These are phyloP conservation scores for Thinopyrum elongatum DNA, from an alignment of 176 grass and related monocot genomes.

Conservation along the genomic window DNA sequence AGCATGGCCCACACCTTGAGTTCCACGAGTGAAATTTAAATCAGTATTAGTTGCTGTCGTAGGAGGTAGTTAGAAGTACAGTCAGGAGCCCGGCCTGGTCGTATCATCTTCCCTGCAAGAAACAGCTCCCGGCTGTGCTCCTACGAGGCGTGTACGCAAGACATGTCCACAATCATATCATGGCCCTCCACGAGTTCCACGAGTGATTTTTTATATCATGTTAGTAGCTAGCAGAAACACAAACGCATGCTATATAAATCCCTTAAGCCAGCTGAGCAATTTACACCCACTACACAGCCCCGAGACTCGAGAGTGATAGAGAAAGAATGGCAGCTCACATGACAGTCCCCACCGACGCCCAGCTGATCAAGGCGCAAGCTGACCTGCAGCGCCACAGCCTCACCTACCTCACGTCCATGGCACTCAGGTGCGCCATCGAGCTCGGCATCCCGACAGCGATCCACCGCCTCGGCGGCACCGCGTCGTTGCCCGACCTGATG, in stretches of 20 bases:
- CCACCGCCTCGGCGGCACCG: background rate
- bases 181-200: background rate
- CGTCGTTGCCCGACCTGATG: background rate
- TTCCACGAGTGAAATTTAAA: background rate
- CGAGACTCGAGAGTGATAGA: background rate
- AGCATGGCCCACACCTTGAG: background rate
- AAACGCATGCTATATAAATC: background rate
- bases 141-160: too few species aligned
- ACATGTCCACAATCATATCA: background rate
- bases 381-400: background rate
- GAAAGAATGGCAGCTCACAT: background rate
- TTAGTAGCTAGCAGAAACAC: too few species aligned
- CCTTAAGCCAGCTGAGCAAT: background rate
- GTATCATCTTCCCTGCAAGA: background rate
- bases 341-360: background rate
- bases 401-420: background rate
- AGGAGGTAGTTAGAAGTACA: background rate
- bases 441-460: background rate
- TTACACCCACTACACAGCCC: background rate
- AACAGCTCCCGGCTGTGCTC: too few species aligned
- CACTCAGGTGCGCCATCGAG: background rate
- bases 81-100: background rate
- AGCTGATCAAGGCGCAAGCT: background rate
- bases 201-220: background rate
- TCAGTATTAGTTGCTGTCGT: background rate